phyloP scores from a whole-genome alignment of 2,329 filamentous ascomycete genomes.

The Zalaria obscura region DNA sequence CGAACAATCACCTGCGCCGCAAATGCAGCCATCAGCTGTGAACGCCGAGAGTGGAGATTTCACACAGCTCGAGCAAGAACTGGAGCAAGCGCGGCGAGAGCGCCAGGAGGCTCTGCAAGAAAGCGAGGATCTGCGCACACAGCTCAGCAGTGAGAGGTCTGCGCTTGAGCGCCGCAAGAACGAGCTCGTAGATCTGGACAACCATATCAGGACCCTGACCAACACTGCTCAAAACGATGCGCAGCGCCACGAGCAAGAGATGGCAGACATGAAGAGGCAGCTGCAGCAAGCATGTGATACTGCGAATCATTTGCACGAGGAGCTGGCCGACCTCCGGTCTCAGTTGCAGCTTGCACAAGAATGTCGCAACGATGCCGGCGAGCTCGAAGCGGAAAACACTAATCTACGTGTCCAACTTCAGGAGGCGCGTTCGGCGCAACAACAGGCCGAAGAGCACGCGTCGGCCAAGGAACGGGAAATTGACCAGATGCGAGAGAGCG shows the following conservation, averaged over 20 bases:
- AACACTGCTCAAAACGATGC: slow-evolving; percentile 7
- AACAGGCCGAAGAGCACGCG: background rate
- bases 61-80: slow-evolving; percentile 4
- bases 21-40: background rate
- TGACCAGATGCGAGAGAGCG: slow-evolving; percentile 7
- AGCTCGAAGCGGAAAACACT: too few species aligned
- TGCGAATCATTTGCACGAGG: slow-evolving; percentile 10
- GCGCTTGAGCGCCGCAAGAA: slow-evolving; percentile 9
- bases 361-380: too few species aligned
- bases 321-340: slow-evolving; percentile 3
- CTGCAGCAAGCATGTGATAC: slow-evolving; percentile 11
- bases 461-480: slow-evolving; percentile 2
- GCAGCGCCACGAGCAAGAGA: slow-evolving; percentile 10
- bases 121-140: slow-evolving; percentile 12
- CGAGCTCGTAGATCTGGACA: slow-evolving; percentile 6
- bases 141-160: slow-evolving; percentile 12
- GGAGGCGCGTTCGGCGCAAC: slow-evolving; percentile 4
- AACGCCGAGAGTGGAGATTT: slow-evolving; percentile 3
- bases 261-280: slow-evolving; percentile 12
- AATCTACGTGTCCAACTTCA: background rate
- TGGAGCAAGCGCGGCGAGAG: slow-evolving; percentile 5
- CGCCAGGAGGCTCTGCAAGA: slow-evolving; percentile 11
- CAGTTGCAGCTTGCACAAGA: background rate
- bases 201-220: background rate
- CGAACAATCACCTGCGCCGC: slow-evolving; percentile 10